Percentiles rank a stretch among this genome's conserved stretches.
phyloP scores from a whole-genome alignment of 305 asterid species.

The Plantago coronopus region DNA sequence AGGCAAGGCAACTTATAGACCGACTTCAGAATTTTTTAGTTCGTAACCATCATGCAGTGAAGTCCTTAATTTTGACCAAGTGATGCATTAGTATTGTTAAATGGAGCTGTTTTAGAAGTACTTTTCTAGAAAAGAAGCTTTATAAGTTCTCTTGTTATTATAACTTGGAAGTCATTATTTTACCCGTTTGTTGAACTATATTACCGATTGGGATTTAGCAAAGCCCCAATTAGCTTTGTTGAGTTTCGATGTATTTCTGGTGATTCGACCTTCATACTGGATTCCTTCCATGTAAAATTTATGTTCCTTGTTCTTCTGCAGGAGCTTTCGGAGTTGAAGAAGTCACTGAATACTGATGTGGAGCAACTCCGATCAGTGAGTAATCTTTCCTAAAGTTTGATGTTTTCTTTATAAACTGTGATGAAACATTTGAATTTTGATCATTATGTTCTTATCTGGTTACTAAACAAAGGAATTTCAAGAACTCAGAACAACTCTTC shows the following conservation, averaged over 20 bases:
- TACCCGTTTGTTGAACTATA: neutral
- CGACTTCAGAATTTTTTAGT: too few species aligned
- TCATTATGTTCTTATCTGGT: slow-evolving; percentile 17
- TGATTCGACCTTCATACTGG: neutral
- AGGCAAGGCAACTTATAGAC: neutral
- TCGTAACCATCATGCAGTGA: too few species aligned
- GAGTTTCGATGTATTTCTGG: neutral
- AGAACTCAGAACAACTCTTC: slow-evolving; percentile 77
- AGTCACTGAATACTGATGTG: slow-evolving; percentile 65
- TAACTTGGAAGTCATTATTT: too few species aligned
- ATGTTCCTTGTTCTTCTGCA: slow-evolving; percentile 26
- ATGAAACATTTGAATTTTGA: neutral
- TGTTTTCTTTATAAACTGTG: neutral
- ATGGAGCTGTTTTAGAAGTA: too few species aligned
- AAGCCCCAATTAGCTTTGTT: neutral
- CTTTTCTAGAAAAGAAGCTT: too few species aligned
- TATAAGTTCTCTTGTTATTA: too few species aligned
- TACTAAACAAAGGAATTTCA: slow-evolving; percentile 64
- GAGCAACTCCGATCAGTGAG: slow-evolving; percentile 83
- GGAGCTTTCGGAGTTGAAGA: slow-evolving; percentile 79
- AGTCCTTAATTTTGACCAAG: too few species aligned
- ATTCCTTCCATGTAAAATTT: slow-evolving; percentile 6
- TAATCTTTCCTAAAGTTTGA: slow-evolving; percentile 11
- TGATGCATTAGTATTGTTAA: too few species aligned
- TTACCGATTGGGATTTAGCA: neutral